Evolutionary conservation across 1,139 yeast species (phyloP).

Genomic region (Nakaseomyces bracarensis): DNA sequence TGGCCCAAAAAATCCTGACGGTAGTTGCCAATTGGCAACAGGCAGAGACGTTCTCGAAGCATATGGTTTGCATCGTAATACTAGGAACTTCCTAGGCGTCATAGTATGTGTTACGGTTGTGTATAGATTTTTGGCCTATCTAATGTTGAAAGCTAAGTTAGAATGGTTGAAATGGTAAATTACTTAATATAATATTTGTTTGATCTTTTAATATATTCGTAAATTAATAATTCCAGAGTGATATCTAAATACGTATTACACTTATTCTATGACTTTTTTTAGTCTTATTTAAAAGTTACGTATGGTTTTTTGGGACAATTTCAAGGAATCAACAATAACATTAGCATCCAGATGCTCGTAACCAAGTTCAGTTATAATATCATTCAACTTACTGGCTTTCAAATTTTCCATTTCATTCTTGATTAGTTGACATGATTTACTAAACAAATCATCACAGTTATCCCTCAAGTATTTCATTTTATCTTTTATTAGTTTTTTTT

Average conservation of each 20-base stretch:
- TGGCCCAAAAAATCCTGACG: slow-evolving; percentile 31
- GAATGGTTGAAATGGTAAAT: slow-evolving; percentile 24
- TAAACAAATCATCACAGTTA: slow-evolving; percentile 18
- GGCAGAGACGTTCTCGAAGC: slow-evolving; percentile 44
- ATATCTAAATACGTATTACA: background rate
- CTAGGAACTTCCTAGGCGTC: slow-evolving; percentile 33
- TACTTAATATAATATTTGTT: background rate
- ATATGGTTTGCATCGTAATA: slow-evolving; percentile 35
- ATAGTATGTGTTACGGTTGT: slow-evolving; percentile 34
- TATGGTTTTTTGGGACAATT: slow-evolving; percentile 17
- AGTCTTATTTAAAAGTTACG: slow-evolving; percentile 16
- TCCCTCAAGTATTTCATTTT: slow-evolving; percentile 18
- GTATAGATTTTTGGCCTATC: slow-evolving; percentile 36
- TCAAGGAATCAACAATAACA: slow-evolving; percentile 11
- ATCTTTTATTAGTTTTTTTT: slow-evolving; percentile 17
- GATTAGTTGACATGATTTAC: slow-evolving; percentile 10
- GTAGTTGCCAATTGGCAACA: slow-evolving; percentile 38
- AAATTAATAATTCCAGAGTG: background rate
- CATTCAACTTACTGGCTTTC: slow-evolving; percentile 8
- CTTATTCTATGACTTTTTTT: too few species aligned
- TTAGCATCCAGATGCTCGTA: slow-evolving; percentile 10
- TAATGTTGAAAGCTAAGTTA: slow-evolving; percentile 31
- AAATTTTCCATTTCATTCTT: slow-evolving; percentile 10
- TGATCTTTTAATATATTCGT: background rate
- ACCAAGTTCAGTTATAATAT: slow-evolving; percentile 11